Evolutionary conservation across 257 asterid species (phyloP), one percentile per base, ranked within the genome.

Genomic region (Thymus quinquecostatus): DNA sequence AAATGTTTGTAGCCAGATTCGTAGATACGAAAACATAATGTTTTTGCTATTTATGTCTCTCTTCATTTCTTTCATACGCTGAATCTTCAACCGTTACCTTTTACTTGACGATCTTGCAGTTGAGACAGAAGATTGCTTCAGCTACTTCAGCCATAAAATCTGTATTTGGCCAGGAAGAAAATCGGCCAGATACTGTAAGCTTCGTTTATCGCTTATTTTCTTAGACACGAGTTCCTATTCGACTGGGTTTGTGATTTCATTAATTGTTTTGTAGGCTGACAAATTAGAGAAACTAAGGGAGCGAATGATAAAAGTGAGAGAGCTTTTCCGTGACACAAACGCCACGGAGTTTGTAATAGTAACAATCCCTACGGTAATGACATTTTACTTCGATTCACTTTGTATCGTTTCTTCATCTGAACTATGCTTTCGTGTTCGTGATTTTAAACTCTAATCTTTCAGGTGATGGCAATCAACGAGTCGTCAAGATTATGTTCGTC

Each of bases 391-490:
- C 34, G 68, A 51, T 64, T 49, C 60, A 66, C 70, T 68, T 36
- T 47, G n/a, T 65, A 51, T 54, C 44, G 28, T 64, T 73, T 21
- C 34, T 38, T 44, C 51, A 51, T 44, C n/a, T 32, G 10, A 21
- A 60, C 8, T 51, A 43, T 41, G 49, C 55, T 29, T 53, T 27
- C 50, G 28, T 30, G 21, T 45, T 6, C 30, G 14, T 44, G 12
- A 64, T 62, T 53, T 2, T 21, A 33, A 53, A 65, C 14, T n/a
- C 49, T 54, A 33, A 27, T 3, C 36, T 50, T 74, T 64, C 77
- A 94, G 99, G 99, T 94, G 77, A 94, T 94, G 99, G 97, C 99
- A 61, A 89, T 94, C 38, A 94, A 85, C 69, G 99, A 91, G 84
- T 94, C 98, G 4, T 91, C 99, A 68, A 87, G 97, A 87, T 85